Base-by-base conservation (phyloP, 2,329 filamentous ascomycete genomes). In the Colletotrichum higginsianum region DNA sequence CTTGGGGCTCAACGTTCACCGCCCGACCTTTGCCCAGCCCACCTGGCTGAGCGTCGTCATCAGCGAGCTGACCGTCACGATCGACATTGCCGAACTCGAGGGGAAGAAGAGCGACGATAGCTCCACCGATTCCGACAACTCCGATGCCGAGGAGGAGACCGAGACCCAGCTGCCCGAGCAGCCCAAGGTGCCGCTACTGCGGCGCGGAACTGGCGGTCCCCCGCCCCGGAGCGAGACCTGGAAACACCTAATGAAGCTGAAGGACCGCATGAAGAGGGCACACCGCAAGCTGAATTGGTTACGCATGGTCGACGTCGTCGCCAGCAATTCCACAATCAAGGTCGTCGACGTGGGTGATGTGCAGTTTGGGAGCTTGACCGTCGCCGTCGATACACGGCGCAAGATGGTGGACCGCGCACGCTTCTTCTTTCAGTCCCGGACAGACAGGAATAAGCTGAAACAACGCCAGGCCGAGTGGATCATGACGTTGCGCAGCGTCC, bases 21-120 rank as follows among this genome's bases (percentile, higher is more conserved):
- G 95, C 5, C 96, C 96, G 15, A 98, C 96, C 7, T 98, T 99
- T 82, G 94, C 96, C 57, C 95, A 98, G 81, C 96, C 96, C 55
- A 98, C 97, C 74, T 98, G 96, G 95, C 86, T 98, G 77, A 98
- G 95, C 80, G 87, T 99, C 61, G 93, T 96, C 11, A 84, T 99
- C 71, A 94, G 91, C 77, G 96, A 98, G 79, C 86, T 98, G 61
- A 93, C 91, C 61, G 87, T 99, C 61, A 97, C 94, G 0, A 81
- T 98, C 53, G 94, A 99, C 79, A 85, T 95, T 56, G 88, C 89
- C 72, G 88, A 90, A 58, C 82, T 96, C 52, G 88, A 89, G 75
- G 84, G 84, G 35, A 84, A 84, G 65, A 88, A 86, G 75, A 68
- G 78, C 18, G 79, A 78, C 8, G 78, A 79, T 12, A 79, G 78